Percentiles rank a stretch among this genome's conserved stretches.
These are phyloP conservation scores for Pinus taeda DNA, from an alignment of 75 land plant species.

Conservation along the genomic window DNA sequence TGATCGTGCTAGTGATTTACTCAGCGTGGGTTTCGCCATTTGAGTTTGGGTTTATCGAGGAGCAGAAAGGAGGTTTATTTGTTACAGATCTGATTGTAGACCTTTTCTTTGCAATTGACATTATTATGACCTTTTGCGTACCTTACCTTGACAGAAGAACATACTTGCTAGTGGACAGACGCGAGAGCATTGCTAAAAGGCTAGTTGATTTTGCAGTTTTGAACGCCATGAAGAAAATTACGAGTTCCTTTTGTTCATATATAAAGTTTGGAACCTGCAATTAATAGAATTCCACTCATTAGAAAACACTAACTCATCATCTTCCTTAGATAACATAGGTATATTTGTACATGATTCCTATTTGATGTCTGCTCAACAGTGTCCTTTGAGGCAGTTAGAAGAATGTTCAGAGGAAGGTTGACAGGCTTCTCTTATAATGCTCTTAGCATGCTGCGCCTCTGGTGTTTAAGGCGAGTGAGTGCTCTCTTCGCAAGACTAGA, in stretches of 20 bases:
- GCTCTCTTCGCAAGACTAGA: conserved; percentile 73
- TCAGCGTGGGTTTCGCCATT: conserved; percentile 58
- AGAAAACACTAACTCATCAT: not conserved
- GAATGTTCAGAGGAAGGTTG: conserved; percentile 25
- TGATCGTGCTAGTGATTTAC: conserved; percentile 45
- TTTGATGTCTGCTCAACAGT: conserved; percentile 45
- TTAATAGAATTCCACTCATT: no score
- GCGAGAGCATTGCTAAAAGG: conserved; percentile 31
- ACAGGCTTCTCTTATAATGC: conserved; percentile 32
- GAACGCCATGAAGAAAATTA: no score
- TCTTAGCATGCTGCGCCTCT: conserved; percentile 69
- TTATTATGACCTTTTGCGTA: conserved; percentile 51
- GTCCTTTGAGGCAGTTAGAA: conserved; percentile 25
- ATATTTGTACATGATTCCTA: conserved; percentile 38
- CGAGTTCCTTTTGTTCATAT: no score
- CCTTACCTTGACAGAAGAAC: conserved; percentile 43
- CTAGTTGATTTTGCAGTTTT: not conserved
- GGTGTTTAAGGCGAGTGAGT: conserved; percentile 77
- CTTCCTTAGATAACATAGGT: conserved; percentile 12
- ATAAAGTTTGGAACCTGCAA: no score
- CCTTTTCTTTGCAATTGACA: conserved; percentile 47
- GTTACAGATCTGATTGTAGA: conserved; percentile 34
- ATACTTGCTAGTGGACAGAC: conserved; percentile 31
- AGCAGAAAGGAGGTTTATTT: conserved; percentile 16
- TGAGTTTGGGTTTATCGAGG: conserved; percentile 39